A percentile compares a stretch with the other conserved stretches of the same genome.
Evolutionary conservation across 257 asterid genomes (phyloP).

Genomic region (Solanum gandarillasii): DNA sequence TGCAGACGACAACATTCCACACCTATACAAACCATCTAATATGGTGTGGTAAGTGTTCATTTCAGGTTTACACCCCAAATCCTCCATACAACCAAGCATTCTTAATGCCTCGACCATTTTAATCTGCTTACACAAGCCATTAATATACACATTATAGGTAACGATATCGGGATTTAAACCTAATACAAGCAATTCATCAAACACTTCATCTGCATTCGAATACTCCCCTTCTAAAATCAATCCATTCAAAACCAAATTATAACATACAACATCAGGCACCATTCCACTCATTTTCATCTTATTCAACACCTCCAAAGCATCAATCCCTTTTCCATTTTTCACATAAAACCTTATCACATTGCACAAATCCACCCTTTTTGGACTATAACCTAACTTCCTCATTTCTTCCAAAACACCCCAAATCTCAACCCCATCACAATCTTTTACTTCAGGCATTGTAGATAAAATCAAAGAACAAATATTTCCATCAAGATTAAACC

Average conservation of each 20-base stretch:
- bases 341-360: constrained; percentile 38
- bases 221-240: constrained; percentile 29
- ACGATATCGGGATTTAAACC: constrained; percentile 53
- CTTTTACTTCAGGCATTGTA: constrained; percentile 29
- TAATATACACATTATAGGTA: constrained; percentile 51
- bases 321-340: constrained; percentile 16
- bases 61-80: constrained; percentile 52
- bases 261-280: constrained; percentile 32
- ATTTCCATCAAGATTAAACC: constrained; percentile 34
- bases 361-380: constrained; percentile 36
- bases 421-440: constrained; percentile 13
- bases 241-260: constrained; percentile 49
- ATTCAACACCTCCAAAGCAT: constrained; percentile 37
- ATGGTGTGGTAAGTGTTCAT: constrained; percentile 26
- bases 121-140: constrained; percentile 46
- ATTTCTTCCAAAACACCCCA: constrained; percentile 33
- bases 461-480: constrained; percentile 38
- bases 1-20: constrained; percentile 23
- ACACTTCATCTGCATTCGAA: constrained; percentile 43
- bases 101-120: constrained; percentile 43
- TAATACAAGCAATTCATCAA: constrained; percentile 68
- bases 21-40: constrained; percentile 20
- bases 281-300: constrained; percentile 37
- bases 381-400: constrained; percentile 35
- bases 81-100: constrained; percentile 44